phyloP scores from a whole-genome alignment of 495 filamentous ascomycete genomes.

The Penicillium verhagenii region DNA sequence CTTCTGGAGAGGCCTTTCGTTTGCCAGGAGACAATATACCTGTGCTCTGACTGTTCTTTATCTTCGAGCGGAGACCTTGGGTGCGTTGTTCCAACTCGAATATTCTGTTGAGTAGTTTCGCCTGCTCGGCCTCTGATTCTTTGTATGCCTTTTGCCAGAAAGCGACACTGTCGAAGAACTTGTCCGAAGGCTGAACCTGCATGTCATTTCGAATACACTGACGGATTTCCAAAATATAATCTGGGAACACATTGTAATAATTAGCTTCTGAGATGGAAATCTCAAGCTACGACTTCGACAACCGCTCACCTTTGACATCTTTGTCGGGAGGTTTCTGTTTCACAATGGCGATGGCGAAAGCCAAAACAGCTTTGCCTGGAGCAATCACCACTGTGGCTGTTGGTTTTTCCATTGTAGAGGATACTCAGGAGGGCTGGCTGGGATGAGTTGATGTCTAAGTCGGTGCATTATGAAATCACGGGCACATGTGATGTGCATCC shows the following conservation, averaged over 20 bases:
- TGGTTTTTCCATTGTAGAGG: background rate
- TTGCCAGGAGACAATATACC: conserved; percentile 19
- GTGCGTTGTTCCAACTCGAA: conserved; percentile 42
- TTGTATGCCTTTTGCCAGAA: conserved; percentile 54
- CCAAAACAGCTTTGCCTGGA: conserved; percentile 36
- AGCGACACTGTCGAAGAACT: conserved; percentile 46
- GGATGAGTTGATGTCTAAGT: background rate
- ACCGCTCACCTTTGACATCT: conserved; percentile 36
- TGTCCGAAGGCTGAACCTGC: conserved; percentile 16
- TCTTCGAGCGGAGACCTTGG: conserved; percentile 22
- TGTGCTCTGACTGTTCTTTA: conserved; percentile 7
- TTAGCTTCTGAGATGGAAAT: background rate
- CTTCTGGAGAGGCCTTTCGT: conserved; percentile 17
- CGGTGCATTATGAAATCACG: no score
- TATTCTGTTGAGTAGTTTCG: conserved; percentile 40
- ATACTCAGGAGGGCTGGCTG: background rate
- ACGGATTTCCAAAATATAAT: conserved; percentile 40
- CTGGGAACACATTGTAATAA: conserved; percentile 18
- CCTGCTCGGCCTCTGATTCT: conserved; percentile 45
- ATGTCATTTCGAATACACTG: conserved; percentile 31
- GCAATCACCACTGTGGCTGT: background rate
- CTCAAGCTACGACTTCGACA: background rate
- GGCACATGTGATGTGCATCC: no score
- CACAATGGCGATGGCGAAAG: conserved; percentile 47
- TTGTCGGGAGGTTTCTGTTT: conserved; percentile 41